A percentile compares a stretch with the other conserved stretches of the same genome.
Conservation (phyloP, 2,329 filamentous ascomycete species). For the Cryphonectria carpinicola region DNA sequence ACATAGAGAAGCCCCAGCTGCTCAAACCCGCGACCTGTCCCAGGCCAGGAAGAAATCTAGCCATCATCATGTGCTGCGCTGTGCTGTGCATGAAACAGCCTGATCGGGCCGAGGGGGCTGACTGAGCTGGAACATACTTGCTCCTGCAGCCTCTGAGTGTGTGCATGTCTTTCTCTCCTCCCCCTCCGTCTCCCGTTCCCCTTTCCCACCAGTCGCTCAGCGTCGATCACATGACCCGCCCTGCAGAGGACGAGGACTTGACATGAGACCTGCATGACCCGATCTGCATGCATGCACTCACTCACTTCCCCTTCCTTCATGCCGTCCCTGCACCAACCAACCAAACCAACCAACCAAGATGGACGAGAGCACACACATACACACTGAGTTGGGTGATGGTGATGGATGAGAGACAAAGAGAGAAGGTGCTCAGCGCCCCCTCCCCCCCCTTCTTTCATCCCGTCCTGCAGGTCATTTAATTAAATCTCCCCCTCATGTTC, state of each 20-base stretch:
- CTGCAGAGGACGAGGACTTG: neutral
- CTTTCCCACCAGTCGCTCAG: neutral
- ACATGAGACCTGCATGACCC: conserved; percentile 1
- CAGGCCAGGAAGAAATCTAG: neutral
- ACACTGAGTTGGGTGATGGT: neutral
- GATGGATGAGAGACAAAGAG: neutral
- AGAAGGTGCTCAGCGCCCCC: neutral
- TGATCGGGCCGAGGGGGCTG: neutral
- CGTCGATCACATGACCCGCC: neutral
- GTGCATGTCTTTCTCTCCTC: neutral
- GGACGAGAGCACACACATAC: neutral
- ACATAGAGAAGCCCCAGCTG: neutral
- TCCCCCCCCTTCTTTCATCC: neutral
- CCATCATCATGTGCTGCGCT: neutral
- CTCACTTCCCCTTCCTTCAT: neutral
- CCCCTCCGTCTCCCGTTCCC: neutral
- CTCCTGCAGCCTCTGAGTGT: neutral
- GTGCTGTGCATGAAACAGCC: neutral
- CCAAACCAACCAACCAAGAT: neutral
- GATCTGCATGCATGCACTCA: neutral
- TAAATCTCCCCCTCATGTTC: neutral
- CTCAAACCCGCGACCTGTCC: neutral
- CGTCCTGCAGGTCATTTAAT: neutral
- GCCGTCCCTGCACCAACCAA: neutral
- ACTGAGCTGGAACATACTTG: neutral